These are phyloP conservation scores for Pythium insidiosum DNA, from an alignment of 352 stramenopile genomes.

Conservation along the genomic window DNA sequence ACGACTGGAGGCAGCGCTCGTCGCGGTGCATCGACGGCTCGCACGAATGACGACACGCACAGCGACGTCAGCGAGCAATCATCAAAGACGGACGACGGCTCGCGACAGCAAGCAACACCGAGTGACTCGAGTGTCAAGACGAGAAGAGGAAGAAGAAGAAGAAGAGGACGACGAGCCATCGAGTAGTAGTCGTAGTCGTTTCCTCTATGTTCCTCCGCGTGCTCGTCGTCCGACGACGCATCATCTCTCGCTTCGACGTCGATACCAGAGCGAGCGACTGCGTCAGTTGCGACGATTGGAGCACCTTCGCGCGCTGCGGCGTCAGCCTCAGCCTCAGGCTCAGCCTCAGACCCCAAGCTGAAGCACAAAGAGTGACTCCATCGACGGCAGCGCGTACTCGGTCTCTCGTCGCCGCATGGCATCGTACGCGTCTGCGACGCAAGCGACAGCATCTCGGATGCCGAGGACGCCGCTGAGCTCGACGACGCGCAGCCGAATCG, in stretches of 20 bases:
- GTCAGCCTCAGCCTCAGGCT: neutral
- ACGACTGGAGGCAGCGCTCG: too few relatives aligned
- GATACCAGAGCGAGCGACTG: constrained; percentile 7
- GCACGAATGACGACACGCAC: too few relatives aligned
- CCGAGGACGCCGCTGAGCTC: constrained; percentile 5
- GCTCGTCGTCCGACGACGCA: too few relatives aligned
- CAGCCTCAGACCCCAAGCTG: neutral
- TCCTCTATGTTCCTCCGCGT: too few relatives aligned
- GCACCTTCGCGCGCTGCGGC: constrained; percentile 1
- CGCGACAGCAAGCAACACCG: too few relatives aligned
- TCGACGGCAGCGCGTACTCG: constrained; percentile 4
- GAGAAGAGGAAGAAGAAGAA: neutral
- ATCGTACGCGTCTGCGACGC: constrained; percentile 3
- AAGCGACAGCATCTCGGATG: constrained; percentile 3
- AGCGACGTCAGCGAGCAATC: neutral
- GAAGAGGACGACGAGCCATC: neutral
- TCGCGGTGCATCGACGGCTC: too few relatives aligned
- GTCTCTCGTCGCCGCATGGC: constrained; percentile 2
- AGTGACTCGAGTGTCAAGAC: neutral
- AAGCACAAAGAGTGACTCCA: constrained; percentile 2
- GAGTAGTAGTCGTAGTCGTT: neutral
- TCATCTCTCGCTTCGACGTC: constrained; percentile 6
- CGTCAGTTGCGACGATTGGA: constrained; percentile 5
- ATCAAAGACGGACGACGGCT: neutral
- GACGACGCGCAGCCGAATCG: constrained; percentile 9